Percentiles rank a stretch among this genome's conserved stretches.
These are phyloP conservation scores for Kingdonia uniflora DNA, from an alignment of 164 flowering plant genomes.

Conservation along the genomic window DNA sequence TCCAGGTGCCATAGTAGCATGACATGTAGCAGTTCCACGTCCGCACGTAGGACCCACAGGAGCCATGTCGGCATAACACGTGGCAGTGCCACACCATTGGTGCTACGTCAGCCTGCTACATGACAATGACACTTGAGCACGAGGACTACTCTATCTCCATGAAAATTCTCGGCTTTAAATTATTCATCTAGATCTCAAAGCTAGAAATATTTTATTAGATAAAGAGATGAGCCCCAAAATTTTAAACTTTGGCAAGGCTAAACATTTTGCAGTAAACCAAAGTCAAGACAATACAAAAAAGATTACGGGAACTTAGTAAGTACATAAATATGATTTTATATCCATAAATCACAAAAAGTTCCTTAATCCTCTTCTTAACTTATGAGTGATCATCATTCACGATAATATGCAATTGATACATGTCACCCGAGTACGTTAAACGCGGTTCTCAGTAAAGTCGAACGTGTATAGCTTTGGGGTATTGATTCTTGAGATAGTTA, in stretches of 20 bases:
- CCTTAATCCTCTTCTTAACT: neutral
- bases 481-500: neutral
- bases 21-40: too few species aligned
- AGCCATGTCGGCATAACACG: too few species aligned
- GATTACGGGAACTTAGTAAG: conserved; percentile 36
- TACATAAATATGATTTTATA: neutral
- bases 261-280: neutral
- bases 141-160: conserved; percentile 25
- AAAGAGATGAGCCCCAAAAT: conserved; percentile 21
- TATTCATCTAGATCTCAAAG: conserved; percentile 56
- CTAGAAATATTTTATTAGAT: conserved; percentile 46
- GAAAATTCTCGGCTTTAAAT: conserved; percentile 42
- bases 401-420: conserved; percentile 6
- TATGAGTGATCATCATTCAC: neutral
- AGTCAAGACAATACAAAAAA: neutral
- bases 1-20: too few species aligned
- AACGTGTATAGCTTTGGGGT: conserved; percentile 7
- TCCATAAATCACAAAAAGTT: neutral
- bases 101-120: too few species aligned
- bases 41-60: too few species aligned
- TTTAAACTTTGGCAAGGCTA: neutral
- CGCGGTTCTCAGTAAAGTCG: conserved; percentile 6
- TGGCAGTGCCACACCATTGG: too few species aligned
- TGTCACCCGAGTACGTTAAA: conserved; percentile 5
- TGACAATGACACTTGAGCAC: too few species aligned